Evolutionary conservation across 108 stramenopile genomes (phyloP), one percentile per base, ranked within the genome.

Genomic region (Fistulifera pelliculosa): DNA sequence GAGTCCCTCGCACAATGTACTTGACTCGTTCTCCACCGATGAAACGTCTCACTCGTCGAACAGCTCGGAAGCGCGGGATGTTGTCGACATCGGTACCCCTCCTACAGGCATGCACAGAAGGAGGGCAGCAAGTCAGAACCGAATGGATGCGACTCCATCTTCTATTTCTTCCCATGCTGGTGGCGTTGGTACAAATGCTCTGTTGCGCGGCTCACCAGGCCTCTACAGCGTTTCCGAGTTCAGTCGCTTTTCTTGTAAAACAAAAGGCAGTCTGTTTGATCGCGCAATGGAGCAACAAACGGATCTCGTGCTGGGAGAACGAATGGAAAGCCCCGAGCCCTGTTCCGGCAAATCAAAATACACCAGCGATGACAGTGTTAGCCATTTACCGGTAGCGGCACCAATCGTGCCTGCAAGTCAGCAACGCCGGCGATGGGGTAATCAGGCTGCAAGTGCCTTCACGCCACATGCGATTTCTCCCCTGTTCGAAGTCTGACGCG

Each of bases 361-460:
- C n/a, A n/a, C 8, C 31, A 35, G 8, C 31, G 31, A 35, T 8
- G 31, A 35, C 8, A 8, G 8, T 35, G 31, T 8, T 35, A 35
- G 6, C 8, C 31, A 35, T 35, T 3, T 35, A 35, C 31, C 31
- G 31, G 31, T 8, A 8, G 8, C 31, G 6, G 31, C 31, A 35
- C 31, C 31, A 8, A 8, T 35, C 3, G 8, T 35, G 3, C 31
- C 31, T 3, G 31, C 31, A 35, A 35, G 31, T 35, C 31, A 35
- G 31, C 31, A 35, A 8, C 70, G 76, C 18, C 59, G 76, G 12
- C 54, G 76, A 16, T 77, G 70, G 70, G 76, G 76, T 22, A 71
- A 71, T 39, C 64, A 42, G 14, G 38, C 66, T 21, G 38, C 58
- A 15, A 35, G 31, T 8, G 31, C 6, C 22, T 40, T 3, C 13